A percentile compares a stretch with the other conserved stretches of the same genome.
phyloP scores from a whole-genome alignment of 2,329 filamentous ascomycete species.

The Pyrenochaeta sp. region DNA sequence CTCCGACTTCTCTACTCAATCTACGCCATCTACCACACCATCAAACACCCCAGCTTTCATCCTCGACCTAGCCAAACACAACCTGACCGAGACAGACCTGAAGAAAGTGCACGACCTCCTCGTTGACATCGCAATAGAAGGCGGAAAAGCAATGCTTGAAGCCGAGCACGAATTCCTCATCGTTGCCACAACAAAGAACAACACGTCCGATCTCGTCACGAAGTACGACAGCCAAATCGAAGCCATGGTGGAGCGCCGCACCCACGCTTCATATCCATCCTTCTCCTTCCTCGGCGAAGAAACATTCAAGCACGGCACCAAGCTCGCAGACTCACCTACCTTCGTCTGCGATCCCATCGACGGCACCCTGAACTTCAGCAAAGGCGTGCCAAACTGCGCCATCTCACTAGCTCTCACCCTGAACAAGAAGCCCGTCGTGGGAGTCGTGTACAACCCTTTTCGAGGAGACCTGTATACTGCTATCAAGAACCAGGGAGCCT shows the following conservation, averaged over 20 bases:
- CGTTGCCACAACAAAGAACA: slow-evolving; percentile 40
- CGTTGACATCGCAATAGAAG: slow-evolving; percentile 35
- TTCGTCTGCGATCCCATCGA: slow-evolving; percentile 52
- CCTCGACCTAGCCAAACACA: slow-evolving; percentile 24
- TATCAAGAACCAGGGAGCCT: slow-evolving; percentile 44
- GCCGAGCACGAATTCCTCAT: slow-evolving; percentile 40
- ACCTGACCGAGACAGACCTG: slow-evolving; percentile 21
- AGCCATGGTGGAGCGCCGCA: slow-evolving; percentile 55
- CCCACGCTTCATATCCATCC: slow-evolving; percentile 56
- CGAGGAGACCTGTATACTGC: slow-evolving; percentile 47
- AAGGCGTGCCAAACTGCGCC: slow-evolving; percentile 48
- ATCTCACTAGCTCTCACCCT: slow-evolving; percentile 45
- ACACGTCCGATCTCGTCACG: slow-evolving; percentile 62
- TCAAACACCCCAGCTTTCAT: slow-evolving; percentile 18
- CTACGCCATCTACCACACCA: slow-evolving; percentile 18
- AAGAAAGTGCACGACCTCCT: slow-evolving; percentile 28
- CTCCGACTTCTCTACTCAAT: slow-evolving; percentile 13
- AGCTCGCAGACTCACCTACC: slow-evolving; percentile 41
- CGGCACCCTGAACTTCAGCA: slow-evolving; percentile 51
- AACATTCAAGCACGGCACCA: slow-evolving; percentile 41
- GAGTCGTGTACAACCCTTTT: slow-evolving; percentile 48
- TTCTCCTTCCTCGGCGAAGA: slow-evolving; percentile 54
- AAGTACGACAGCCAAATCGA: slow-evolving; percentile 65
- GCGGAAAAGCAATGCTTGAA: slow-evolving; percentile 44
- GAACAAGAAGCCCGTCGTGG: slow-evolving; percentile 44